A percentile compares a stretch with the other conserved stretches of the same genome.
Evolutionary conservation across 768 basidiomycete genomes (phyloP).

Genomic region (Mycena olivaceomarginata): DNA sequence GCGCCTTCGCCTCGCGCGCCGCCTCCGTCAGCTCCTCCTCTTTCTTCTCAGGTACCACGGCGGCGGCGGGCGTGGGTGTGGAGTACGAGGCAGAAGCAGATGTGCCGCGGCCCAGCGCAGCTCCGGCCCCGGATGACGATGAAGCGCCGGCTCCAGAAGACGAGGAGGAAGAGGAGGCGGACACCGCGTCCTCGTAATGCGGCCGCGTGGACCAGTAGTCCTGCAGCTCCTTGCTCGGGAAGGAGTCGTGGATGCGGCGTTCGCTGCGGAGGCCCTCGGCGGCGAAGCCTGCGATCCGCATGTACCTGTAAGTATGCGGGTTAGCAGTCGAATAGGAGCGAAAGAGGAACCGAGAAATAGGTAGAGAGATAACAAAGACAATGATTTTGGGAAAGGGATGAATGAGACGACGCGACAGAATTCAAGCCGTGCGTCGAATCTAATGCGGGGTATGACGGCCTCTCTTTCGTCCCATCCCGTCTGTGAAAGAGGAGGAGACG

Average conservation of each 20-base stretch:
- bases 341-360: not conserved
- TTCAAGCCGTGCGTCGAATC: too few relatives aligned
- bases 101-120: not conserved
- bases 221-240: conserved; percentile 82
- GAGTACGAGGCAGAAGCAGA: not conserved
- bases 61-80: conserved; percentile 17
- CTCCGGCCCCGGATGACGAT: not conserved
- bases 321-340: conserved; percentile 1
- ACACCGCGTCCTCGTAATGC: conserved; percentile 64
- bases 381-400: not conserved
- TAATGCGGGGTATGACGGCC: too few relatives aligned
- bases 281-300: conserved; percentile 86
- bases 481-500: too few relatives aligned
- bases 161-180: not conserved
- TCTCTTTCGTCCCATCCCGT: too few relatives aligned
- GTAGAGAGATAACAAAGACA: not conserved
- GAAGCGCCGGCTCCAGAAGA: not conserved
- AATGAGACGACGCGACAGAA: conserved; percentile 33
- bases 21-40: conserved; percentile 43
- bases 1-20: conserved; percentile 41
- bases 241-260: conserved; percentile 75
- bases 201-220: conserved; percentile 85
- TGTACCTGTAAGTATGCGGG: conserved; percentile 69
- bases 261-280: conserved; percentile 81
- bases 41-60: conserved; percentile 32